Base-by-base conservation (phyloP, 2,329 filamentous ascomycete species). In the Tricladium varicosporioides region DNA sequence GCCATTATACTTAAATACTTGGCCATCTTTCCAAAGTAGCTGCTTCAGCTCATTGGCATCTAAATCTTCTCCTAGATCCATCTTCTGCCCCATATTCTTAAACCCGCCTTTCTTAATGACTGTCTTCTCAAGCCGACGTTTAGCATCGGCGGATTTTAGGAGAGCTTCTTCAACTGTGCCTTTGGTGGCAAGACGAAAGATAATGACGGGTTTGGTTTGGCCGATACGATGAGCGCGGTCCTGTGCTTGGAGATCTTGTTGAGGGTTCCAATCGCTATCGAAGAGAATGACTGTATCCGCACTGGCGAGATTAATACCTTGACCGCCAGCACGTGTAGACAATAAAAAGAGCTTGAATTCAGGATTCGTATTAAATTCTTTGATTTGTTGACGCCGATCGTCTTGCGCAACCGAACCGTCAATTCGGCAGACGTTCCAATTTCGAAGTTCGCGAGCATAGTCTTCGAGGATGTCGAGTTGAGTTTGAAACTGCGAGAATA, bases 401-500 rank as follows among this genome's bases (percentile, higher is more conserved):
- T 80, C 78, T 65, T 97, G 92, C 0, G 88, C 80, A 3, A 97
- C 90, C 0, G 84, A 86, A 10, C 94, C 94, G 66, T 97, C 94
- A 53, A 99, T 96, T 5, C 94, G 91, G 68, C 92, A 96, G 19
- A 88, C 81, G 1, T 86, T 82, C 91, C 91, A 97, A 1, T 78
- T 76, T 7, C 91, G 87, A 1, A 97, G 80, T n/a, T 86, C 81
- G 2, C 75, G 77, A 48, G 91, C 91, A 75, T 96, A 99, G 54
- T 93, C 88, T 61, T 95, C 85, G 0, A 99, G 78, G 1, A 99
- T 88, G 67, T 97, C 92, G 0, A 99, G 83, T 62, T 96, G 92
- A 0, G 88, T 96, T 57, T 92, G 95, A 76, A 99, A 99, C 69
- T 99, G 94, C 0, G 91, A 95, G 73, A 99, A 99, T 51, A 99